Conservation (phyloP, 2,329 filamentous ascomycete species). For the Alternaria incomplexa region DNA sequence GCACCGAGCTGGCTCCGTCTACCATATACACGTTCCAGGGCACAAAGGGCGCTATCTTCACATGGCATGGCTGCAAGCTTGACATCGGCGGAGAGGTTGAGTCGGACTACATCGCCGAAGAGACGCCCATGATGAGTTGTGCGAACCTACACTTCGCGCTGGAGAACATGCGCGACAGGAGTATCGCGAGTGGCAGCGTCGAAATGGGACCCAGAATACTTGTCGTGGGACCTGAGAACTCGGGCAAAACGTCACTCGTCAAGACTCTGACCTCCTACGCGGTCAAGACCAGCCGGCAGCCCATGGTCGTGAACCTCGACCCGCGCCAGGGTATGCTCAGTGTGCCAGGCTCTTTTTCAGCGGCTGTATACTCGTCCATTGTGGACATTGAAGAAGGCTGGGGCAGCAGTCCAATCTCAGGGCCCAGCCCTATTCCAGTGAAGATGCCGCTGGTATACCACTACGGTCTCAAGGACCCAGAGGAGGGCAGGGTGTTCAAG, state of each 20-base stretch:
- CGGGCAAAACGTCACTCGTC: conserved; percentile 82
- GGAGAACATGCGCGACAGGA: conserved; percentile 71
- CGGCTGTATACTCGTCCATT: conserved; percentile 83
- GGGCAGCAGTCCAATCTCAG: conserved; percentile 89
- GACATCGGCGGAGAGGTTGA: conserved; percentile 76
- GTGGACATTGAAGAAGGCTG: conserved; percentile 89
- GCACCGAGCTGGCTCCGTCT: conserved; percentile 85
- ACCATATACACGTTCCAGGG: conserved; percentile 82
- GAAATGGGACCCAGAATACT: conserved; percentile 79
- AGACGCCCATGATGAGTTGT: conserved; percentile 81
- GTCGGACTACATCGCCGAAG: conserved; percentile 73
- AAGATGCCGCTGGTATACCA: conserved; percentile 93
- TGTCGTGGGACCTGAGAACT: conserved; percentile 76
- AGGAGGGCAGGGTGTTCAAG: conserved; percentile 74
- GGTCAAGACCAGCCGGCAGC: conserved; percentile 73
- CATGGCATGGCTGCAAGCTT: conserved; percentile 87
- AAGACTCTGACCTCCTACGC: conserved; percentile 82
- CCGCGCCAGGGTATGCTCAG: conserved; percentile 68
- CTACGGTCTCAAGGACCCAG: conserved; percentile 75
- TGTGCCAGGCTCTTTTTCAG: conserved; percentile 77
- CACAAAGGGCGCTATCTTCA: conserved; percentile 85
- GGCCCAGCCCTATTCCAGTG: conserved; percentile 84
- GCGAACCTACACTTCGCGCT: conserved; percentile 89
- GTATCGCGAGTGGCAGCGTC: conserved; percentile 47
- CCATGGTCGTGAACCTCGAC: conserved; percentile 84